Evolutionary conservation across 179 eudicot species (phyloP).

Genomic region (Beta macrorhiza): DNA sequence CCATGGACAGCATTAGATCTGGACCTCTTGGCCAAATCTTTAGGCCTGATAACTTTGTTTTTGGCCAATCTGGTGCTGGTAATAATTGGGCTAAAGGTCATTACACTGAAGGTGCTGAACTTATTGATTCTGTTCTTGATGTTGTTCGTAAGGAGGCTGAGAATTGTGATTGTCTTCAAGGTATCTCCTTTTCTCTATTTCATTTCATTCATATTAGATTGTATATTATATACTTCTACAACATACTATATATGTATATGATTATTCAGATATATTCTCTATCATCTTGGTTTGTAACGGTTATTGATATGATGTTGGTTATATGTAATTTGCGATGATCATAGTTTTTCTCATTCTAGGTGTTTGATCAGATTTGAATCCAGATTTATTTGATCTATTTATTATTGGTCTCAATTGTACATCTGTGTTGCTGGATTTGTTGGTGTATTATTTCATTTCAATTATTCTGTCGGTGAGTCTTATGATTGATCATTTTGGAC

Average conservation of each 20-base stretch:
- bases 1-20: constrained; percentile 64
- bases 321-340: not conserved
- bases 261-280: too few relatives aligned
- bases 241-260: too few relatives aligned
- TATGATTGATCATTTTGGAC: not conserved
- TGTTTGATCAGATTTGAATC: not conserved
- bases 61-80: constrained; percentile 62
- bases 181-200: constrained; percentile 14
- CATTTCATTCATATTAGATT: not conserved
- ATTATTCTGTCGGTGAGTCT: not conserved
- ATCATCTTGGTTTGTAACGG: too few relatives aligned
- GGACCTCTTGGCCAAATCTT: constrained; percentile 61
- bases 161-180: constrained; percentile 72
- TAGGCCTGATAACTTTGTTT: constrained; percentile 64
- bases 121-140: constrained; percentile 73
- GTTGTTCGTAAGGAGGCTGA: constrained; percentile 42
- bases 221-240: not conserved
- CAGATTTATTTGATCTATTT: not conserved
- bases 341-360: not conserved
- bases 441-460: not conserved
- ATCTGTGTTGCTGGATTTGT: not conserved
- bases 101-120: constrained; percentile 76
- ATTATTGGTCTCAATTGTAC: not conserved
- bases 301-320: too few relatives aligned
- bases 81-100: constrained; percentile 49